Base-by-base conservation (phyloP, 2,329 filamentous ascomycete species). In the Lasiodiplodia citricola region DNA sequence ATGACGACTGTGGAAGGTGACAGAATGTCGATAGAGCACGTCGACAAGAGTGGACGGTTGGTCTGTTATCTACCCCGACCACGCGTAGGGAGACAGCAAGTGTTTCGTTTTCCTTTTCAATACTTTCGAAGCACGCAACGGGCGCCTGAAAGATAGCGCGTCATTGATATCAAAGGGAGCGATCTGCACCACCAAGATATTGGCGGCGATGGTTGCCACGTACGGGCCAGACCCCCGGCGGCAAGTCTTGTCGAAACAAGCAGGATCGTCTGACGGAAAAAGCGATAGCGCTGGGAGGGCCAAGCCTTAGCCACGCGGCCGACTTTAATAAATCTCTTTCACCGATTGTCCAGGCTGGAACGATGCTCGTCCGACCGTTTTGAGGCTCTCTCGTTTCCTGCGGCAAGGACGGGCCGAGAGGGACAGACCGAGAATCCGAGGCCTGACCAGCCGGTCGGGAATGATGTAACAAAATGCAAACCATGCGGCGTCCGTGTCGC, bases 1-100 rank as follows among this genome's bases (percentile, higher is more conserved):
- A 88, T 88, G 21, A 71, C 28, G 14, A 35, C 41, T 35, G 4
- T 50, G 82, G 75, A n/a, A 52, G 37, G n/a, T 18, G 44, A 38
- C 28, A 41, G 58, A 37, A 14, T 62, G 13, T 67, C 55, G 18
- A 28, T n/a, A 47, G 18, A 21, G 18, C 44, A 10, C 16, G 3
- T 51, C 25, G 3, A 13, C 7, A n/a, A 31, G 28, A 41, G 25
- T 31, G 44, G 47, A 31, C 5, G n/a, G 5, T 3, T 1, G 47
- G 13, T 64, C 60, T 54, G 28, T 52, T 64, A 64, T 64, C 37
- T 64, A n/a, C n/a, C 2, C 18, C 44, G n/a, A 6, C 11, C n/a
- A 25, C 28, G 47, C 38, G n/a, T 6, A 28, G 23, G 11, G 44
- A 35, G 31, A 21, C 28, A 21, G 14, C 18, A 5, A 18, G 37